Percentiles rank a stretch among this genome's conserved stretches.
phyloP scores from a whole-genome alignment of 768 basidiomycete genomes.

The Hericium coralloides region DNA sequence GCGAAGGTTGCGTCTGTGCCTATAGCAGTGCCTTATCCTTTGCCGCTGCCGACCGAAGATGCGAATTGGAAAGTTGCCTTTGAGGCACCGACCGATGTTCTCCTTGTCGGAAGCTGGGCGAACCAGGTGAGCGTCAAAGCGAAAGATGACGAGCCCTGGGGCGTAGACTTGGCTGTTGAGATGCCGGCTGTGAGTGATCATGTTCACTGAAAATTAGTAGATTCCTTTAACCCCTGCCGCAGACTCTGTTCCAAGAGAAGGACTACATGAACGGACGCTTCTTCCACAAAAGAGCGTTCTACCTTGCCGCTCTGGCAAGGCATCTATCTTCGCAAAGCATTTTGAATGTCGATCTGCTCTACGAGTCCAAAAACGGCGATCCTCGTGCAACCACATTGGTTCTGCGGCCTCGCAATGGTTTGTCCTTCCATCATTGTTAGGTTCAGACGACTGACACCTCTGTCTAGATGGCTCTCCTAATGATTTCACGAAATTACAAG shows the following conservation, averaged over 20 bases:
- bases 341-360: conserved; percentile 51
- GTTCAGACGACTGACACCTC: neutral
- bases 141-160: conserved; percentile 54
- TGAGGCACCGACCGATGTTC: conserved; percentile 66
- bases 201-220: neutral
- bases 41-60: conserved; percentile 65
- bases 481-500: conserved; percentile 62
- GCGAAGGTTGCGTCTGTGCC: neutral
- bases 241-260: conserved; percentile 90
- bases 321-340: conserved; percentile 39
- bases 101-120: conserved; percentile 81
- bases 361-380: conserved; percentile 50
- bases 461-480: conserved; percentile 36
- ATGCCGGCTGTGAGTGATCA: conserved; percentile 62
- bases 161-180: conserved; percentile 74
- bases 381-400: conserved; percentile 59
- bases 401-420: conserved; percentile 48
- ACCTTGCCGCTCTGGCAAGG: conserved; percentile 70
- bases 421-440: neutral
- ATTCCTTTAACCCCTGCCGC: neutral
- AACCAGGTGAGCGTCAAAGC: conserved; percentile 67
- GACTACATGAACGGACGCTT: conserved; percentile 85
- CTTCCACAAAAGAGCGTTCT: conserved; percentile 89
- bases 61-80: conserved; percentile 87
- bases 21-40: conserved; percentile 57